Percentiles rank a stretch among this genome's conserved stretches.
Conservation (phyloP, 2,329 filamentous ascomycete genomes). For the Colletotrichum plurivorum region DNA sequence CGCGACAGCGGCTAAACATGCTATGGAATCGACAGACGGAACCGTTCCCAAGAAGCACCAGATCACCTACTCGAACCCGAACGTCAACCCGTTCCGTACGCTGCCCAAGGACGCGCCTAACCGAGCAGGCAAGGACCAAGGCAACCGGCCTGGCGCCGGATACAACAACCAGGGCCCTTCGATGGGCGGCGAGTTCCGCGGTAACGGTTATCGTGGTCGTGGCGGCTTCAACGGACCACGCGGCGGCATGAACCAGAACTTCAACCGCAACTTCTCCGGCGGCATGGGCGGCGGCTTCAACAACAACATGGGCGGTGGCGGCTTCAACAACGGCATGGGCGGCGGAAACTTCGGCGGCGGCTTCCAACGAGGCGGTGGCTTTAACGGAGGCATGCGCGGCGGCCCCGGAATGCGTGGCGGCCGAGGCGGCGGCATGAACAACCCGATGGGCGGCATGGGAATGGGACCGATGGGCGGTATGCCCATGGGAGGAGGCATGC, state of each 20-base stretch:
- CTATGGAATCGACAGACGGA: constrained; percentile 78
- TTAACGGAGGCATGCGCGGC: constrained; percentile 64
- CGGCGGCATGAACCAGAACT: constrained; percentile 63
- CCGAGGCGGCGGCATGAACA: constrained; percentile 59
- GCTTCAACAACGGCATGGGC: constrained; percentile 66
- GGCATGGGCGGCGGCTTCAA: constrained; percentile 60
- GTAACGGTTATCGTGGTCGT: constrained; percentile 65
- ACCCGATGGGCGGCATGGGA: constrained; percentile 65
- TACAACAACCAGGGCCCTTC: constrained; percentile 64
- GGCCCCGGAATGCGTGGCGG: constrained; percentile 57
- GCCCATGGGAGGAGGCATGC: constrained; percentile 69
- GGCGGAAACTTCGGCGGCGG: constrained; percentile 62
- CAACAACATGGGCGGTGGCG: constrained; percentile 60
- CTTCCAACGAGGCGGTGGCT: constrained; percentile 63
- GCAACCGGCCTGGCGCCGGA: constrained; percentile 63
- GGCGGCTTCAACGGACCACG: constrained; percentile 63
- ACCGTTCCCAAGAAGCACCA: constrained; percentile 78
- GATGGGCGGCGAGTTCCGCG: constrained; percentile 61
- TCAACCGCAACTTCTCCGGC: constrained; percentile 52
- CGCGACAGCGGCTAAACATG: constrained; percentile 86
- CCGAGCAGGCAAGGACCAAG: constrained; percentile 75
- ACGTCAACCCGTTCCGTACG: constrained; percentile 90
- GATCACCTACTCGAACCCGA: constrained; percentile 82
- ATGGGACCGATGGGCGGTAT: constrained; percentile 62
- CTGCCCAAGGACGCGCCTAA: constrained; percentile 88